A percentile compares a stretch with the other conserved stretches of the same genome.
Evolutionary conservation across 2,329 filamentous ascomycete genomes (phyloP).

Genomic region (Pseudocercospora cruenta): DNA sequence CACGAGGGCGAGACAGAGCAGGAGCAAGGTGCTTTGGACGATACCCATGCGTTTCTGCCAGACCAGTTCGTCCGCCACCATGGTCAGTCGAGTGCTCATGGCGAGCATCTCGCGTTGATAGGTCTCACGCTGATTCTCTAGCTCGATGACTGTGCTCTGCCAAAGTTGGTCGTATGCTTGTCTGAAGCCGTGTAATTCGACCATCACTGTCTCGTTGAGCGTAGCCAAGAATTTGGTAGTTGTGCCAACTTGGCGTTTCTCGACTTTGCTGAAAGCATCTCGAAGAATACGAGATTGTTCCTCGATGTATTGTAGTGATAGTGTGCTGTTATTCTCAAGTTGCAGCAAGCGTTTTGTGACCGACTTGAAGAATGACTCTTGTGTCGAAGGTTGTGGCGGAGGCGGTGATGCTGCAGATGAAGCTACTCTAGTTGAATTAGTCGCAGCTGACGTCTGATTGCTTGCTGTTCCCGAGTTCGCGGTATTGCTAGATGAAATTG

Average conservation of each 20-base stretch:
- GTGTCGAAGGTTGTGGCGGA: slow-evolving; percentile 73
- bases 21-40: slow-evolving; percentile 81
- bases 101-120: slow-evolving; percentile 82
- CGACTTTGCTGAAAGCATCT: slow-evolving; percentile 82
- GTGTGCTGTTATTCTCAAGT: slow-evolving; percentile 87
- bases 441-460: slow-evolving; percentile 7
- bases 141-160: slow-evolving; percentile 90
- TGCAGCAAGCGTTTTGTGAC: slow-evolving; percentile 90
- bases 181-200: slow-evolving; percentile 75
- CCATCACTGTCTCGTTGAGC: slow-evolving; percentile 84
- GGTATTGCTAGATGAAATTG: background rate
- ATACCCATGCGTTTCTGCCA: slow-evolving; percentile 89
- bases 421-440: slow-evolving; percentile 12
- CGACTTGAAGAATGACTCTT: slow-evolving; percentile 97
- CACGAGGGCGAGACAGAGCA: slow-evolving; percentile 84
- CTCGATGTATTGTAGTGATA: slow-evolving; percentile 94
- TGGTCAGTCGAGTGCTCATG: slow-evolving; percentile 75
- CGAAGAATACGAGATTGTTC: slow-evolving; percentile 90
- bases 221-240: slow-evolving; percentile 79
- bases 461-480: background rate
- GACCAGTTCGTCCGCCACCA: slow-evolving; percentile 89
- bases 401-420: slow-evolving; percentile 34
- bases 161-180: slow-evolving; percentile 94
- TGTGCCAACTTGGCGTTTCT: slow-evolving; percentile 84
- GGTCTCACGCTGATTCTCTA: slow-evolving; percentile 85